Conservation (phyloP, 768 basidiomycete species). For the Pisolithus microcarpus region DNA sequence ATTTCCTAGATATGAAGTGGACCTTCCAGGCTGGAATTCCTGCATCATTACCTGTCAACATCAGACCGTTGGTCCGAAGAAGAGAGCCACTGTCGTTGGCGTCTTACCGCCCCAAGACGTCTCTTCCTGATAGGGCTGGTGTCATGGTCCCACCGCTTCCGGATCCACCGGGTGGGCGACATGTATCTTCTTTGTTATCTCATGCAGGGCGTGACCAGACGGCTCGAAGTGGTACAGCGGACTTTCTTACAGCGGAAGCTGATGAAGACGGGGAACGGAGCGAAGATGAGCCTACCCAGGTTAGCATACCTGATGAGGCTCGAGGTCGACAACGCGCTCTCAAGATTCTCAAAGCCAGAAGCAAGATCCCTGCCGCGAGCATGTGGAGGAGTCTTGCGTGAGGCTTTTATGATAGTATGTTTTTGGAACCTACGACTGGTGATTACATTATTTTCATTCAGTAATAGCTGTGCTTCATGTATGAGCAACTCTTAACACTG, state of each 20-base stretch:
- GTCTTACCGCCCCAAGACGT: constrained; percentile 50
- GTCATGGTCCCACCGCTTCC: constrained; percentile 24
- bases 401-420: constrained; percentile 7
- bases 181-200: constrained; percentile 39
- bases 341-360: constrained; percentile 64
- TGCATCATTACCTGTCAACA: constrained; percentile 58
- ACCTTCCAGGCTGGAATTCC: constrained; percentile 30
- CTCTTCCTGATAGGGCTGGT: constrained; percentile 34
- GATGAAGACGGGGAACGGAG: constrained; percentile 39
- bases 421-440: background rate
- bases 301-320: constrained; percentile 22
- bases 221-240: constrained; percentile 51
- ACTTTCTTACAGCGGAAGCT: constrained; percentile 42
- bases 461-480: constrained; percentile 26
- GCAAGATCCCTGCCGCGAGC: constrained; percentile 58
- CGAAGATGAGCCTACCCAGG: constrained; percentile 16
- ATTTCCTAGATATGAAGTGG: constrained; percentile 18
- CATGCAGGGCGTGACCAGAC: constrained; percentile 64
- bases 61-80: constrained; percentile 32
- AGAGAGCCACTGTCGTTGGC: constrained; percentile 42
- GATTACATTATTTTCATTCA: constrained; percentile 23
- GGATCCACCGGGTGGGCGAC: constrained; percentile 4
- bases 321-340: constrained; percentile 54
- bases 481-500: background rate
- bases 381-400: constrained; percentile 79